These are phyloP conservation scores for Onygenales sp. DNA, from an alignment of 2,329 filamentous ascomycete genomes.

Conservation along the genomic window DNA sequence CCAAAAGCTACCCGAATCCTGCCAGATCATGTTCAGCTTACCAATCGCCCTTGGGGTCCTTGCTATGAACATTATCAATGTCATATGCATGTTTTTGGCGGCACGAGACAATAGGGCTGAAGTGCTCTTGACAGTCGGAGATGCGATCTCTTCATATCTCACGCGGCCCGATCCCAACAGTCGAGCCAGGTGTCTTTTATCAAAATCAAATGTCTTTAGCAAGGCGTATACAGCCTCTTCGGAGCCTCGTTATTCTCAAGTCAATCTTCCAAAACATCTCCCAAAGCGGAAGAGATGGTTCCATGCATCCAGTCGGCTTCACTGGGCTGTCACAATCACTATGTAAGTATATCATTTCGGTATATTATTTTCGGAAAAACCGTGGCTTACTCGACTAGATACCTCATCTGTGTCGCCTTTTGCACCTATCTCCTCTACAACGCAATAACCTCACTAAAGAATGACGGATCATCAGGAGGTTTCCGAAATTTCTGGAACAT, in stretches of 20 bases:
- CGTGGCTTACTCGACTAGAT: not conserved
- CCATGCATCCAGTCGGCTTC: not conserved
- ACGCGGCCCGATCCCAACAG: slow-evolving; percentile 21
- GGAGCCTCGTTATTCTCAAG: not conserved
- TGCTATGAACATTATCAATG: not conserved
- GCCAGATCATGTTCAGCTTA: slow-evolving; percentile 12
- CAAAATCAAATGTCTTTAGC: slow-evolving; percentile 7
- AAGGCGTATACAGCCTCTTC: not conserved
- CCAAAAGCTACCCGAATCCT: slow-evolving; percentile 13
- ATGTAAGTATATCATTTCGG: not conserved
- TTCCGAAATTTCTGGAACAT: not conserved
- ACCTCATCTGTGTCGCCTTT: not conserved
- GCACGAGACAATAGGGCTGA: not conserved
- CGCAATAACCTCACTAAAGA: not conserved
- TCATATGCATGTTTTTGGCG: slow-evolving; percentile 3
- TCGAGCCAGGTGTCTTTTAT: slow-evolving; percentile 15
- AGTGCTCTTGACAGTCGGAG: slow-evolving; percentile 17
- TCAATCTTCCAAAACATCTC: not conserved
- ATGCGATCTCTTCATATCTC: slow-evolving; percentile 30
- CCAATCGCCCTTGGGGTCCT: slow-evolving; percentile 13
- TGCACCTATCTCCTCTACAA: not conserved
- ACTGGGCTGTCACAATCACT: not conserved
- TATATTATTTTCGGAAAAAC: not conserved
- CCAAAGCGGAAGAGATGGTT: slow-evolving; percentile 1
- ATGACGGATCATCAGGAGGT: not conserved